A percentile compares a stretch with the other conserved stretches of the same genome.
Evolutionary conservation across 164 flowering plant species (phyloP).

Genomic region (Akebia trifoliata): DNA sequence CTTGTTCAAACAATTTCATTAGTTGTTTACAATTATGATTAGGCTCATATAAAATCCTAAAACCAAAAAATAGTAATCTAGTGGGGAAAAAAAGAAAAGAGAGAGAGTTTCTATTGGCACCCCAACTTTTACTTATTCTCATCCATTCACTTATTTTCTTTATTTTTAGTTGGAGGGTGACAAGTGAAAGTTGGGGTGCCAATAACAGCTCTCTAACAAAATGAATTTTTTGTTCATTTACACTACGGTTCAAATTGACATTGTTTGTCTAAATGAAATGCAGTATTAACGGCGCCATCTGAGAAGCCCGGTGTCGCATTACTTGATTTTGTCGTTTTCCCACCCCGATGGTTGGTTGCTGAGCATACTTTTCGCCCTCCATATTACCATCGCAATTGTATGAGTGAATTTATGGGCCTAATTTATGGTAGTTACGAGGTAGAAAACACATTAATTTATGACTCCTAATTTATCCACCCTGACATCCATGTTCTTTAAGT

Average conservation of each 20-base stretch:
- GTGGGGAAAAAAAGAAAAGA: too few species aligned
- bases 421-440: slow-evolving; percentile 93
- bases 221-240: neutral
- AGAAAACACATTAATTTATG: neutral
- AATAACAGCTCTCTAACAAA: too few species aligned
- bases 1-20: too few species aligned
- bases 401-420: slow-evolving; percentile 98
- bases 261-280: slow-evolving; percentile 15
- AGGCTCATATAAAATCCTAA: too few species aligned
- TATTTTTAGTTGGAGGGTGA: too few species aligned
- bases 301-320: slow-evolving; percentile 94
- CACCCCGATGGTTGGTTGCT: slow-evolving; percentile 95
- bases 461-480: neutral
- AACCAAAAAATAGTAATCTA: too few species aligned
- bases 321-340: slow-evolving; percentile 96
- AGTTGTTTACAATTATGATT: too few species aligned
- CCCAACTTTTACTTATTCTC: too few species aligned
- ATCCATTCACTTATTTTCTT: too few species aligned
- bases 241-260: neutral
- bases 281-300: slow-evolving; percentile 92
- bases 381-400: slow-evolving; percentile 92
- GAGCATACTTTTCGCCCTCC: slow-evolving; percentile 98
- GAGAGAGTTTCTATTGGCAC: too few species aligned
- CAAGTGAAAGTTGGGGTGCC: too few species aligned
- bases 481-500: too few species aligned